Percentiles rank a stretch among this genome's conserved stretches.
These are phyloP conservation scores for Hypomyces perniciosus DNA, from an alignment of 2,329 filamentous ascomycete species.

Conservation along the genomic window DNA sequence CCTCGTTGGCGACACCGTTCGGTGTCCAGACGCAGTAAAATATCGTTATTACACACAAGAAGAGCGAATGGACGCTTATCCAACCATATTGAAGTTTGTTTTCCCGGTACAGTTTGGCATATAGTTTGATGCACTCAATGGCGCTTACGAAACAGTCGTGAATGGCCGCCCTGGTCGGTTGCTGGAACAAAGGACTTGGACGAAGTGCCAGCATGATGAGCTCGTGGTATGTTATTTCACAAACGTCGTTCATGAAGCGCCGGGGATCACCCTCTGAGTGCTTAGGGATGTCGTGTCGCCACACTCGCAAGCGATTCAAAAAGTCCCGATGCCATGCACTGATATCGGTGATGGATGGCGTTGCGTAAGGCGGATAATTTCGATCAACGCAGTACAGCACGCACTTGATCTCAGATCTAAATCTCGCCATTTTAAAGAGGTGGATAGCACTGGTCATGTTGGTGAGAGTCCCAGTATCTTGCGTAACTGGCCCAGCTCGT, in stretches of 20 bases:
- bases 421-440: constrained; percentile 39
- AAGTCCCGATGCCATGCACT: constrained; percentile 41
- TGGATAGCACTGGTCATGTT: constrained; percentile 40
- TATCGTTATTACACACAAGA: constrained; percentile 43
- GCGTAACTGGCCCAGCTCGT: background rate
- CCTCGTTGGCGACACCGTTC: constrained; percentile 17
- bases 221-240: constrained; percentile 42
- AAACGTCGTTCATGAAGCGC: constrained; percentile 21
- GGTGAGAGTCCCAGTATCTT: background rate
- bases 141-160: constrained; percentile 39
- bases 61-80: constrained; percentile 42
- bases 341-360: constrained; percentile 39
- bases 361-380: constrained; percentile 41
- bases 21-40: constrained; percentile 46
- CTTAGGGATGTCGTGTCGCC: constrained; percentile 32
- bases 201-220: constrained; percentile 44
- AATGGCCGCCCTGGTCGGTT: constrained; percentile 36
- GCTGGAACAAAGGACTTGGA: constrained; percentile 46
- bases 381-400: constrained; percentile 47
- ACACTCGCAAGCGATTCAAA: constrained; percentile 33
- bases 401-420: constrained; percentile 55
- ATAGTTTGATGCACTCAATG: constrained; percentile 33
- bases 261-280: constrained; percentile 5
- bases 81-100: constrained; percentile 43
- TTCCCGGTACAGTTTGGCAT: constrained; percentile 37